phyloP scores from a whole-genome alignment of 495 filamentous ascomycete genomes.

The Lasiosphaeriaceae sp. region DNA sequence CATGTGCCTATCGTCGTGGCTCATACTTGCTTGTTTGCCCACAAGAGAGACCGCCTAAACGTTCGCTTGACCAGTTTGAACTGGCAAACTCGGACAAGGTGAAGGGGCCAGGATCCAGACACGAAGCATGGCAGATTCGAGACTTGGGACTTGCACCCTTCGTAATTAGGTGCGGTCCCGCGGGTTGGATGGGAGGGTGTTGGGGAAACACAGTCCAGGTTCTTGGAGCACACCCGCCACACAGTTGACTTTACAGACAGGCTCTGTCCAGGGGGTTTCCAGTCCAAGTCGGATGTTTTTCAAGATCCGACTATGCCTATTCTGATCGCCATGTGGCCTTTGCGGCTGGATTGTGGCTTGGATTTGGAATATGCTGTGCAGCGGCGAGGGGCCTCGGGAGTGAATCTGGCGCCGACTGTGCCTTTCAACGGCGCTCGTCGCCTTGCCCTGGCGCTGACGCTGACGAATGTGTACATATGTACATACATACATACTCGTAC shows the following conservation, averaged over 20 bases:
- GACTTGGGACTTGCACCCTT: background rate
- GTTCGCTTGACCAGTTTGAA: background rate
- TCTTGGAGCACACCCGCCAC: background rate
- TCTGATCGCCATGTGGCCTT: background rate
- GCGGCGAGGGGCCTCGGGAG: background rate
- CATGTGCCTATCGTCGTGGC: too few species aligned
- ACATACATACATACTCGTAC: background rate
- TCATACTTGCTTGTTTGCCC: too few species aligned
- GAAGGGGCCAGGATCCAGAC: background rate
- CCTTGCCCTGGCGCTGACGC: background rate
- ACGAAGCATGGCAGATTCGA: background rate
- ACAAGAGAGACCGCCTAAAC: too few species aligned
- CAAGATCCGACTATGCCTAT: constrained; percentile 3
- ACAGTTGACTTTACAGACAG: too few species aligned
- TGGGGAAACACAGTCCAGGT: background rate
- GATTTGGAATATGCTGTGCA: constrained; percentile 1
- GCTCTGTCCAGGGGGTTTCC: background rate
- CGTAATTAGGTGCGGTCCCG: background rate
- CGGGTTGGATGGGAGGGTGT: background rate
- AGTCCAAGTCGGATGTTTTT: constrained; percentile 22
- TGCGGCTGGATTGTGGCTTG: background rate
- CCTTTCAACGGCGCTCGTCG: background rate
- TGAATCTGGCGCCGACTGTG: constrained; percentile 4
- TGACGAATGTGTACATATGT: background rate
- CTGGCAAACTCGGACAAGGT: background rate